These are phyloP conservation scores for Turritis glabra DNA, from an alignment of 345 rosid species.

Conservation along the genomic window DNA sequence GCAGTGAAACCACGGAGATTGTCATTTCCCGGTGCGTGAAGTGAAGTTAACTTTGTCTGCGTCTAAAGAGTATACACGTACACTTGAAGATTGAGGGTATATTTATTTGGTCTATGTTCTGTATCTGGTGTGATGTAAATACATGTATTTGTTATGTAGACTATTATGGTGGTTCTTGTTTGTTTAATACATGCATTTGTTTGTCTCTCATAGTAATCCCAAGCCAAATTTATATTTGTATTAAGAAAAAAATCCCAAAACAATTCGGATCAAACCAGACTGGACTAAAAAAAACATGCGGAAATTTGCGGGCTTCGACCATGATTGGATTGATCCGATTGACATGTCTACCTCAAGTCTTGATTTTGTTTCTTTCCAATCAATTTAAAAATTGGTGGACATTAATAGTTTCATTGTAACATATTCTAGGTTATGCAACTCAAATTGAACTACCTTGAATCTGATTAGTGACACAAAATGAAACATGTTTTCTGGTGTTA, in stretches of 20 bases:
- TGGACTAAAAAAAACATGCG: background rate
- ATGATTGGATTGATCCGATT: background rate
- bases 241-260: background rate
- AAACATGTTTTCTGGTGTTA: too few species aligned
- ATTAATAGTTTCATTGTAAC: too few species aligned
- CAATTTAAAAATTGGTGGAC: too few species aligned
- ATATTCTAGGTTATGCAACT: background rate
- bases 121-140: slow-evolving; percentile 34
- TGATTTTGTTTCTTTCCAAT: background rate
- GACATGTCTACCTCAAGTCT: background rate
- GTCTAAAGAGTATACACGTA: background rate
- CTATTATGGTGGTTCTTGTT: slow-evolving; percentile 12
- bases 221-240: background rate
- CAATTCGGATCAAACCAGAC: background rate
- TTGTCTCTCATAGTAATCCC: background rate
- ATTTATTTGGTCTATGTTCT: slow-evolving; percentile 11
- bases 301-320: background rate
- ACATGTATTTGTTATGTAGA: slow-evolving; percentile 20
- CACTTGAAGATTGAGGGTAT: slow-evolving; percentile 10
- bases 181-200: slow-evolving; percentile 10
- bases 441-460: background rate
- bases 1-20: slow-evolving; percentile 57
- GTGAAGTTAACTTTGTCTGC: background rate
- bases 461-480: background rate
- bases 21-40: slow-evolving; percentile 56